Evolutionary conservation across 2,329 filamentous ascomycete genomes (phyloP).

Genomic region (Neofusicoccum ribis): DNA sequence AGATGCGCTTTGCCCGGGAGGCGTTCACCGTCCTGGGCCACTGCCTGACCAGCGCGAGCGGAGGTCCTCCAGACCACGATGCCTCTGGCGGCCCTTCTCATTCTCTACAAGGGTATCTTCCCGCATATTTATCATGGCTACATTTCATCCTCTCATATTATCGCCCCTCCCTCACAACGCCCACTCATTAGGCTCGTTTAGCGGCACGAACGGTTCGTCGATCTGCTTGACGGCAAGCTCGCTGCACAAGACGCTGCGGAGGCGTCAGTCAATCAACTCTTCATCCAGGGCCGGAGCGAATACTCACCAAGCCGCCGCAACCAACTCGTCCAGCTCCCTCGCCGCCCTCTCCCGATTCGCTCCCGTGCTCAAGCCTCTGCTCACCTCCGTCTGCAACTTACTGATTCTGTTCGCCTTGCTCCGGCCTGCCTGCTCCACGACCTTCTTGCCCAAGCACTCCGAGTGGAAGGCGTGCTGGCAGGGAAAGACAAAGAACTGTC

Average conservation of each 20-base stretch:
- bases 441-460: constrained; percentile 84
- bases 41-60: too few relatives aligned
- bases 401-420: constrained; percentile 77
- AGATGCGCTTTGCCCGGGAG: too few relatives aligned
- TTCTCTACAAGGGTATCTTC: constrained; percentile 17
- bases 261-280: constrained; percentile 2
- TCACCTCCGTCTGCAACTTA: constrained; percentile 82
- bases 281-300: neutral
- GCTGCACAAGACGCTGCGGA: constrained; percentile 78
- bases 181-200: constrained; percentile 78
- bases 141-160: neutral
- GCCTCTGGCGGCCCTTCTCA: neutral
- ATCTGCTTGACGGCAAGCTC: constrained; percentile 94
- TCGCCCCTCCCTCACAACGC: constrained; percentile 45
- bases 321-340: constrained; percentile 84
- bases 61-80: too few relatives aligned
- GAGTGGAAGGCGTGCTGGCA: constrained; percentile 98
- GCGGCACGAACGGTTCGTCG: constrained; percentile 84
- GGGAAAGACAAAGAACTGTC: constrained; percentile 97
- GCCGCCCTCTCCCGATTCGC: constrained; percentile 69
- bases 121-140: neutral
- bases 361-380: constrained; percentile 69
- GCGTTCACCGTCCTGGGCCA: too few relatives aligned
- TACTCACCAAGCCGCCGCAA: constrained; percentile 82
- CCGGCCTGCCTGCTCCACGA: constrained; percentile 77